Evolutionary conservation across 2,329 filamentous ascomycete species (phyloP).

Genomic region (Knufia fluminis): DNA sequence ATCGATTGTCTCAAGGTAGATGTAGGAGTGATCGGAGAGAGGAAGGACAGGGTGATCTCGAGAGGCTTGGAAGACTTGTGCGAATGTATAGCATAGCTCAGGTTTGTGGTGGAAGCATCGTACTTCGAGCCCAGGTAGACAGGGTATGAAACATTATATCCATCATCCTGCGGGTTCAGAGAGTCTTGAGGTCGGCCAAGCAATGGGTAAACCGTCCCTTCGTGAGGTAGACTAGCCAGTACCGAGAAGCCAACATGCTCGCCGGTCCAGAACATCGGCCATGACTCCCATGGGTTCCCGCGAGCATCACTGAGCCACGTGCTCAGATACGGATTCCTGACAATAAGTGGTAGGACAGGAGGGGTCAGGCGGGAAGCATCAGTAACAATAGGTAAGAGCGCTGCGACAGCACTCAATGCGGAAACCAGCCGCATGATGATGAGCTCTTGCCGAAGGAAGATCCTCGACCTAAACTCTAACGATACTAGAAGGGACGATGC

Average conservation of each 20-base stretch:
- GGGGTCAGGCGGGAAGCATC: constrained; percentile 30
- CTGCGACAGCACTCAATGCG: constrained; percentile 16
- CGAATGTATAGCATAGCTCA: constrained; percentile 48
- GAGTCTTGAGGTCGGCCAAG: constrained; percentile 59
- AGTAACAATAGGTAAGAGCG: constrained; percentile 10
- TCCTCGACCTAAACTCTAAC: neutral
- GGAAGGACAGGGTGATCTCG: constrained; percentile 53
- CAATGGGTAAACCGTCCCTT: constrained; percentile 54
- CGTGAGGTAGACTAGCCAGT: constrained; percentile 51
- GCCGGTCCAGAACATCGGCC: constrained; percentile 80
- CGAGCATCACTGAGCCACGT: constrained; percentile 61
- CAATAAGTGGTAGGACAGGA: constrained; percentile 61
- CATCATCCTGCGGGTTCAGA: constrained; percentile 52
- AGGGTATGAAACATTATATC: constrained; percentile 53
- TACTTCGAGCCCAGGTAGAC: constrained; percentile 53
- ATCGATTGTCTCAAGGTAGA: constrained; percentile 72
- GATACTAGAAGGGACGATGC: neutral
- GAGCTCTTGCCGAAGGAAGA: neutral
- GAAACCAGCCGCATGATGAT: constrained; percentile 22
- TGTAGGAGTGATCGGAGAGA: constrained; percentile 72
- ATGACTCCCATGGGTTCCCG: constrained; percentile 66
- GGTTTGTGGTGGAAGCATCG: constrained; percentile 61
- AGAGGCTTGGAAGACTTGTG: constrained; percentile 27
- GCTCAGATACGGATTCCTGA: constrained; percentile 66
- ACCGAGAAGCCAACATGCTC: constrained; percentile 57